Percentiles rank a stretch among this genome's conserved stretches.
Conservation (phyloP, 2,329 filamentous ascomycete genomes). For the Boeremia lycopersici region DNA sequence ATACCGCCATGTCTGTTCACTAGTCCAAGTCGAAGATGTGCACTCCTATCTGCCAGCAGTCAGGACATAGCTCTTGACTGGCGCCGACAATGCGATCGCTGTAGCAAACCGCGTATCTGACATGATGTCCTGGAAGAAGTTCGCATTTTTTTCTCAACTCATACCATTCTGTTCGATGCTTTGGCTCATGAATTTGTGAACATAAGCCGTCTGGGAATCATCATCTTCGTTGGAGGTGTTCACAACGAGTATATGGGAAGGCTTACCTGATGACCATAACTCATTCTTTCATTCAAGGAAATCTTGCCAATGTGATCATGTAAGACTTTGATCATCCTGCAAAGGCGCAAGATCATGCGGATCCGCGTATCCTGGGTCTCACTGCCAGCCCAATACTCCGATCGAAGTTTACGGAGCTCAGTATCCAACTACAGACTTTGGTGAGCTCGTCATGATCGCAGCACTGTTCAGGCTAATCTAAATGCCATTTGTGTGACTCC, state of each 20-base stretch:
- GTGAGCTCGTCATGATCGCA: neutral
- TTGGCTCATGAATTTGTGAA: neutral
- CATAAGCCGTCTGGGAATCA: neutral
- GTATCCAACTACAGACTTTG: neutral
- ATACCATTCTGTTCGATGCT: neutral
- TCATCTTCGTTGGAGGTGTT: neutral
- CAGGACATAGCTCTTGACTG: neutral
- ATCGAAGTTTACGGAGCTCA: neutral
- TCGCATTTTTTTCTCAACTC: neutral
- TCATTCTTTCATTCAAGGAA: neutral
- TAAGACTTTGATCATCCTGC: neutral
- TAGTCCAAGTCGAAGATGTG: neutral
- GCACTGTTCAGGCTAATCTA: neutral
- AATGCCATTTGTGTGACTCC: neutral
- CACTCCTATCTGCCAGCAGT: neutral
- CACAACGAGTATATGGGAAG: neutral
- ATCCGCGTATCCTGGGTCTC: neutral
- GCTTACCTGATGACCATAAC: neutral
- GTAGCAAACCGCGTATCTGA: neutral
- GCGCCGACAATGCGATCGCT: neutral
- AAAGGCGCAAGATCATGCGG: neutral
- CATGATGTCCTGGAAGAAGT: neutral
- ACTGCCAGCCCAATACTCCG: neutral
- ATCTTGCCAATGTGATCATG: neutral
- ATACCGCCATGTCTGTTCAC: neutral